Evolutionary conservation across 164 flowering plant species (phyloP), one percentile per base, ranked within the genome.

Genomic region (Chimonanthus praecox): DNA sequence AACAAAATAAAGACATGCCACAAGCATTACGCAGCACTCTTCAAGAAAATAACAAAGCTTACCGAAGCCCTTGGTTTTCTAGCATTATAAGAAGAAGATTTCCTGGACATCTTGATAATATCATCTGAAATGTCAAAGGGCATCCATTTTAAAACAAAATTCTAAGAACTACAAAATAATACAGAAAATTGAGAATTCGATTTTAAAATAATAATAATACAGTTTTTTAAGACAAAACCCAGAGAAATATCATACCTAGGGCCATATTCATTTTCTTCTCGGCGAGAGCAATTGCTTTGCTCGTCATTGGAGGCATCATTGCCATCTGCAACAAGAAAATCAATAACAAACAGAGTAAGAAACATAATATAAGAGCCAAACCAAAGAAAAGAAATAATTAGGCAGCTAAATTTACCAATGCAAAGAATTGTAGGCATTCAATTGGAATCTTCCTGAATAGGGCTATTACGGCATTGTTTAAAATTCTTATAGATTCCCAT

Each of bases 221-320:
- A 33, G 33, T 33, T 33, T 33, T 20, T 33, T 33, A 33, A 33
- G 33, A 33, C 33, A 33, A 33, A 8, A 69, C 1, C 2, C 60
- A 45, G 43, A 33, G 13, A 7, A 15, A 7, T 20, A 33, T 33
- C 49, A 60, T 68, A 92, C 98, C 98, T 80, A 95, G 78, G 10
- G 89, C 70, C 99, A 95, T 95, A 76, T 86, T 88, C 90, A 93
- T 87, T 77, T 95, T 95, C 91, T 95, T 95, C 81, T 93, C 96
- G 2, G 98, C 88, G 5, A 87, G 84, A 58, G 96, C 97, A 81
- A 93, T 84, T 8, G 91, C 88, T 76, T 91, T 94, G n/a, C 47
- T 83, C 8, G 94, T 84, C 4, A 93, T 76, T 48, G 78, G 47
- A 13, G 92, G 89, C 83, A 87, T 86, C 51, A 85, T 64, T 1